phyloP scores from a whole-genome alignment of 2,329 filamentous ascomycete species.

The Xenosphaeropsis pyriputrescens region DNA sequence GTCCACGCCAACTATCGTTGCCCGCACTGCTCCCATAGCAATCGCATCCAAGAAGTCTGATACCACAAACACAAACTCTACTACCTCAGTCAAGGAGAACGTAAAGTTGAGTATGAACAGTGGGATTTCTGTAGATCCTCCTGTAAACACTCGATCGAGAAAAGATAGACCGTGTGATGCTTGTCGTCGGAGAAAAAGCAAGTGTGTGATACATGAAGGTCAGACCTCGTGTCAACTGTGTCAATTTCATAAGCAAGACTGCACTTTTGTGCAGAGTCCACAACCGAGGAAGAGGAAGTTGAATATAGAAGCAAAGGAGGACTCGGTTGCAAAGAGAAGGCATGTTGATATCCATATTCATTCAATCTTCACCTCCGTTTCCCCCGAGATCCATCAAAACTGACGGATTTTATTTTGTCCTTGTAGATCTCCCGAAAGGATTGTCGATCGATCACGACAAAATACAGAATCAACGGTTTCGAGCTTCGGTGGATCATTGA shows the following conservation, averaged over 20 bases:
- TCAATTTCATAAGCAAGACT: conserved; percentile 63
- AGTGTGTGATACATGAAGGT: conserved; percentile 68
- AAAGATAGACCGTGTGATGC: conserved; percentile 52
- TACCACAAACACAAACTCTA: conserved; percentile 17
- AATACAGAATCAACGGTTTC: conserved; percentile 43
- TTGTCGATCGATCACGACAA: conserved; percentile 35
- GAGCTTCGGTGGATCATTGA: conserved; percentile 44
- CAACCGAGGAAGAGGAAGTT: conserved; percentile 70
- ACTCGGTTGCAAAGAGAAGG: conserved; percentile 54
- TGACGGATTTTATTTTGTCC: neutral
- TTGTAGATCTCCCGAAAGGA: conserved; percentile 39
- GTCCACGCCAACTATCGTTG: conserved; percentile 37
- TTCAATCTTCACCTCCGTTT: conserved; percentile 2
- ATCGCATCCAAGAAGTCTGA: conserved; percentile 44
- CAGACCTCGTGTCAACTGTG: conserved; percentile 61
- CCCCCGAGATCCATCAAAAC: conserved; percentile 5
- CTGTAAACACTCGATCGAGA: conserved; percentile 26
- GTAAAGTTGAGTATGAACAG: conserved; percentile 29
- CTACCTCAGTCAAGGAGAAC: conserved; percentile 27
- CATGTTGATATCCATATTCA: conserved; percentile 19
- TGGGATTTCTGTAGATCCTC: conserved; percentile 34
- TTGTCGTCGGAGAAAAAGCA: conserved; percentile 56
- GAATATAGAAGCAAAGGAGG: conserved; percentile 38
- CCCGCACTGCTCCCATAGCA: conserved; percentile 48
- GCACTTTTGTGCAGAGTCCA: conserved; percentile 64